Evolutionary conservation across 1,284 basidiomycete genomes (phyloP), one percentile per base, ranked within the genome.

Genomic region (Malassezia globosa): DNA sequence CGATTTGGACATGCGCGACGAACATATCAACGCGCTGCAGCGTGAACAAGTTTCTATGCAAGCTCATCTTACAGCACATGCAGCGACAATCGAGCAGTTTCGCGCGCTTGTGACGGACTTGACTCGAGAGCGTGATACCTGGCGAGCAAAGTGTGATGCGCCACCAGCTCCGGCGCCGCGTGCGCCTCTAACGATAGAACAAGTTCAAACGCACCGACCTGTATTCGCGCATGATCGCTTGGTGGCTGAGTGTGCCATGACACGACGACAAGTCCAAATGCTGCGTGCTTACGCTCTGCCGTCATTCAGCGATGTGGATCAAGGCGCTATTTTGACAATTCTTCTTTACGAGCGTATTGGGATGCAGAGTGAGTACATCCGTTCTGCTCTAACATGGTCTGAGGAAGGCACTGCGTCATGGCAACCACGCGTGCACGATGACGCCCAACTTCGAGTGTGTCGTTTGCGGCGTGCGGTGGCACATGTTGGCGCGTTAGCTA

Each of bases 1-100:
- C 48, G 90, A 95, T 49, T 78, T 96, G 35, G 83, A 61, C 38
- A 45, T 52, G 16, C 48, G 49, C 43, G 64, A 61, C 16, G 58
- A 59, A 1, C 48, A 48, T 26, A 41, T 61, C 18, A 55, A 55
- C 18, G 56, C 64, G 19, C 51, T 58, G 22, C 45, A 48, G 2
- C 34, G 50, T 13, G 58, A 60, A 37, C 54, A 46, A 23, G 58
- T 61, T 31, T 42, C 49, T 16, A 56, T 65, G 13, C 53, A 66
- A 35, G 56, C 60, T 36, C 63, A 63, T 22, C 52, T 67, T 3
- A 54, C 58, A 22, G 62, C 69, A 21, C 56, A 65, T 34, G 61
- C 66, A 31, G 55, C 56, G 34, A 69, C 64, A 3, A 56, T 69
- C 21, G 48, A 35, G 2, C 65, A 66, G 42, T 71, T 69, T 59